phyloP scores from a whole-genome alignment of 2,329 filamentous ascomycete genomes.

The Fusarium hainanense region DNA sequence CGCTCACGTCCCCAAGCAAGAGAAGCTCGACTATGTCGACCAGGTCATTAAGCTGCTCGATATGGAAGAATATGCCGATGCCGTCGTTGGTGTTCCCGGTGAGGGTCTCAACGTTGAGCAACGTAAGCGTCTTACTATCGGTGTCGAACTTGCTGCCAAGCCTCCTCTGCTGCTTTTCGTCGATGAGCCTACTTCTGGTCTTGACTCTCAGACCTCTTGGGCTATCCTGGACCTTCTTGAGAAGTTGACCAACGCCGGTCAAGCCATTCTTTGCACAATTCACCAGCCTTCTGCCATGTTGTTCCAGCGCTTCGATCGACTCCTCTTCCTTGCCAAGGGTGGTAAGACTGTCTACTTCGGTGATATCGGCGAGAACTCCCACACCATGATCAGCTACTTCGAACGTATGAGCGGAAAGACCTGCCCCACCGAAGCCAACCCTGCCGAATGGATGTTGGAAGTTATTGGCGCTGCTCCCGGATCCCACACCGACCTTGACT shows the following conservation, averaged over 20 bases:
- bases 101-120: constrained; percentile 83
- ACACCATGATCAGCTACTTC: constrained; percentile 78
- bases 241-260: constrained; percentile 88
- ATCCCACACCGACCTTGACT: constrained; percentile 71
- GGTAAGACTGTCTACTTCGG: constrained; percentile 86
- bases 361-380: constrained; percentile 77
- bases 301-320: constrained; percentile 88
- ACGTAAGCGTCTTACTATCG: constrained; percentile 85
- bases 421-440: constrained; percentile 78
- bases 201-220: constrained; percentile 94
- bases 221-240: constrained; percentile 88
- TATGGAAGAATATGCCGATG: constrained; percentile 91
- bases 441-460: constrained; percentile 82
- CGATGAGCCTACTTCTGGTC: constrained; percentile 93
- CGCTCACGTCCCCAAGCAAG: constrained; percentile 73
- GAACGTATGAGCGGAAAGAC: constrained; percentile 74
- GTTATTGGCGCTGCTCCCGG: constrained; percentile 73
- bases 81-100: constrained; percentile 88
- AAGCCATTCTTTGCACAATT: constrained; percentile 96
- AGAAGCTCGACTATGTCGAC: constrained; percentile 89
- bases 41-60: constrained; percentile 91
- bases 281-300: constrained; percentile 97
- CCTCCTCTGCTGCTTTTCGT: constrained; percentile 90
- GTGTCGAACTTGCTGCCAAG: constrained; percentile 94
- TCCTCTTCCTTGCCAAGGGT: constrained; percentile 80